Evolutionary conservation across 768 basidiomycete genomes (phyloP), one percentile per base, ranked within the genome.

Genomic region (Leucosporidium yakuticum): DNA sequence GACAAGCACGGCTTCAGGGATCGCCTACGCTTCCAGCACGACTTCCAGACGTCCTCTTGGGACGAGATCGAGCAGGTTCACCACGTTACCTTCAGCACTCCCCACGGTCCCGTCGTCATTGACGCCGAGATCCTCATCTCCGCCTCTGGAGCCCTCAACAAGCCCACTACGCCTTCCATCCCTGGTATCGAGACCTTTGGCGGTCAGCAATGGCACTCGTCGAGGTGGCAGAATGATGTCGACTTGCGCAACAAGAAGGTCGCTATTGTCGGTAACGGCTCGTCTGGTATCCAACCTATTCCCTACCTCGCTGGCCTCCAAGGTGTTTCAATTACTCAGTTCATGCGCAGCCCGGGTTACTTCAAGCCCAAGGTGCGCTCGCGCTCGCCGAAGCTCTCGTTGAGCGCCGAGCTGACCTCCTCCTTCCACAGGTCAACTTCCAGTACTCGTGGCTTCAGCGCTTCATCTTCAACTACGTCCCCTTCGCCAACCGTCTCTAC

Each of bases 261-360:
- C 11, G 85, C 83, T 1, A 83, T 87, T 20, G 83, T 87, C 74
- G 86, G 86, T 49, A 86, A 86, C 73, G 86, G 85, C 5, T 85
- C 83, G 69, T 85, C 84, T 51, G 85, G 82, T 82, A 84, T 86
- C 9, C 86, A 88, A 75, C 65, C 77, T 57, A 62, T 79, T 0
- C 78, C 78, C 4, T 44, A 65, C 29, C 69, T 80, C 20, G 59
- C 69, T 2, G 39, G 69, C 21, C 71, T 78, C 29, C 65, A 73
- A 0, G 69, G 76, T 4, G 69, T 72, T 48, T 12, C 74, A 23
- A 66, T 80, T 36, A 78, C 83, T 64, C 84, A 87, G 75, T 85
- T 68, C 61, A 47, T 50, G 21, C 34, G 49, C n/a, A 21, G 21
- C 32, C 49, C 34, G 4, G 61, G 61, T 11, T 62, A 48, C 47